These are phyloP conservation scores for Fennellomyces sp. DNA, from an alignment of 371 early-diverging fungal genomes.

Conservation along the genomic window DNA sequence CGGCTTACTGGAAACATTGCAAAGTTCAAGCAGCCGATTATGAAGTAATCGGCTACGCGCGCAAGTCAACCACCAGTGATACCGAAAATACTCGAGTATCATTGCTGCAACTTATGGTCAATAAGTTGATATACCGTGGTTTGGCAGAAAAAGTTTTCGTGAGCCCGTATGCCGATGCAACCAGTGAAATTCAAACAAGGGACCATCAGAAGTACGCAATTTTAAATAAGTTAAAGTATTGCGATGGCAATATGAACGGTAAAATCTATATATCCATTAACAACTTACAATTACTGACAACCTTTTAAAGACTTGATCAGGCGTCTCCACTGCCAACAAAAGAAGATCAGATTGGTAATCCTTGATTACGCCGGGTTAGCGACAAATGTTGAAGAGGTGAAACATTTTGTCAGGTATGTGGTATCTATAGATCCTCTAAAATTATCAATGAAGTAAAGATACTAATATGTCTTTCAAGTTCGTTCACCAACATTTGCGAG, in stretches of 20 bases:
- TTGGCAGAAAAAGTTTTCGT: conserved; percentile 29
- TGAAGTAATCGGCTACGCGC: conserved; percentile 28
- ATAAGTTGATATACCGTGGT: conserved; percentile 25
- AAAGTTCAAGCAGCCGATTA: conserved; percentile 17
- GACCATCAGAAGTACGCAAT: conserved; percentile 21
- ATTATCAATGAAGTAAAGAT: too few relatives aligned
- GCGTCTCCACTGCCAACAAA: conserved; percentile 22
- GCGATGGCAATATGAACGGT: conserved; percentile 22
- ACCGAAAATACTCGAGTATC: conserved; percentile 25
- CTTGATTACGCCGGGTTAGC: conserved; percentile 25
- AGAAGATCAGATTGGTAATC: conserved; percentile 18
- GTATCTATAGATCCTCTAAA: too few relatives aligned
- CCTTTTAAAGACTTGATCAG: conserved; percentile 19
- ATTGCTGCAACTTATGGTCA: conserved; percentile 29
- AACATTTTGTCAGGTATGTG: too few relatives aligned
- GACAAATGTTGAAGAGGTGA: conserved; percentile 17
- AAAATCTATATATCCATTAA: conserved; percentile 19
- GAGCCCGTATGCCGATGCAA: conserved; percentile 23
- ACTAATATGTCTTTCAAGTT: too few relatives aligned
- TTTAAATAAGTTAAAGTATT: conserved; percentile 25
- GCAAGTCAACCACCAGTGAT: conserved; percentile 25
- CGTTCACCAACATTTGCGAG: conserved; percentile 23
- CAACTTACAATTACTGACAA: conserved; percentile 21
- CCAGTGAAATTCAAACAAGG: conserved; percentile 26
- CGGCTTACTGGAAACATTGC: conserved; percentile 30